Base-by-base conservation (phyloP, 2,329 filamentous ascomycete species). In the Neobulgaria alba region DNA sequence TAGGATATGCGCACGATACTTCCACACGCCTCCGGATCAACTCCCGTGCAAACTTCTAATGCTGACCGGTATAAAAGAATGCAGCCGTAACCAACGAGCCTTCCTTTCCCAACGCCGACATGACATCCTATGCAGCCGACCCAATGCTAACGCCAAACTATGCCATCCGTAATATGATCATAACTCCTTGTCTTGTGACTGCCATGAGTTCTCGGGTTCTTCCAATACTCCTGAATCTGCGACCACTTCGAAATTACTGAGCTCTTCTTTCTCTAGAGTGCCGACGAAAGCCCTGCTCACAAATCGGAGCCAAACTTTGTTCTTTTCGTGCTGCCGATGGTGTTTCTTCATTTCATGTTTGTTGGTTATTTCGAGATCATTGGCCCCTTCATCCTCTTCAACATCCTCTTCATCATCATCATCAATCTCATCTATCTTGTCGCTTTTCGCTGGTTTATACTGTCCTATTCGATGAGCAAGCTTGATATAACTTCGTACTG, bases 401-500 rank as follows among this genome's bases (percentile, higher is more conserved):
- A n/a, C 53, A 4, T 54, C 53, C 17, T 53, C 44, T 4, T 49
- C 52, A 4, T 50, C 53, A 2, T 54, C 50, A 3, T 58, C 52
- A 4, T 43, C 44, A 5, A 48, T 41, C 1, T 53, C 46, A 3
- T 45, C 42, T 26, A 58, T 42, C 16, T 42, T 38, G 40, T 62
- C 53, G 5, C 51, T 57, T 50, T 59, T 60, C 33, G 54, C 47
- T 1, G 63, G 57, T 42, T 60, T 62, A 36, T 64, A 66, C 38
- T 75, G 66, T 2, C 83, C 85, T 56, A 96, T 93, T 40, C 81
- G 72, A 48, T 81, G 76, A 9, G 92, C 92, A 35, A 96, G 71
- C 46, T 84, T 73, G 33, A 96, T 67, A 58, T 84, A 84, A 58
- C 79, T 93, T 47, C 76, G 72, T 38, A 95, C 84, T 0, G 90